Base-by-base conservation (phyloP, 345 rosid species). In the Salix viminalis region DNA sequence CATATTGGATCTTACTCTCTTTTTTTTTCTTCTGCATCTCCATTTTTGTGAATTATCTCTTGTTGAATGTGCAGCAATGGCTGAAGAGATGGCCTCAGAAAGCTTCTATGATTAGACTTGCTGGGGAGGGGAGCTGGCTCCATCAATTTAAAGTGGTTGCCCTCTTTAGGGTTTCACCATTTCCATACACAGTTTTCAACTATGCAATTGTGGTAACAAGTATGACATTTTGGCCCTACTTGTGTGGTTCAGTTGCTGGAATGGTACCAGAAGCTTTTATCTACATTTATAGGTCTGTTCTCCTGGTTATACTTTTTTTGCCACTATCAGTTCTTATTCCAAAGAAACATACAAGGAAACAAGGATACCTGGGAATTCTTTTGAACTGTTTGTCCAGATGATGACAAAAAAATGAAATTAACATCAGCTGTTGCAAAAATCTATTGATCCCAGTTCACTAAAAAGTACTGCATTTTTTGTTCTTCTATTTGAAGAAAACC, bases 191-290 rank as follows among this genome's bases (percentile, higher is more conserved):
- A 34, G 86, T 96, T 68, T 96, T 96, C 88, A 95, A 93, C 86
- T 95, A 95, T 79, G 99, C 97, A 36, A 85, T 93, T 26, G 98
- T 89, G 42, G 91, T 90, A 44, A 93, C 99, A 42, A 89, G 90
- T 73, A 88, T 95, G 90, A 88, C 80, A 72, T 95, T 95, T 86
- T 92, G 93, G 97, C 99, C 99, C 41, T 96, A 92, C 80, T 52
- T 96, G 24, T 89, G 86, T 10, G 99, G 99, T 60, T 96, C 98
- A 39, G 70, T 96, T 75, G 87, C 97, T 5, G 98, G 99, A 83
- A 96, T 95, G 99, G 81, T 95, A 66, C 99, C 97, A 23, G 97
- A 95, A 86, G 97, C 99, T 83, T 95, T 91, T 86, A 85, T 95
- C 75, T 95, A 95, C 83, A 95, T 95, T 75, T 95, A 95, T 76